Evolutionary conservation across 2,329 filamentous ascomycete species (phyloP), one percentile per base, ranked within the genome.

Genomic region (Trichocomaceae sp.): DNA sequence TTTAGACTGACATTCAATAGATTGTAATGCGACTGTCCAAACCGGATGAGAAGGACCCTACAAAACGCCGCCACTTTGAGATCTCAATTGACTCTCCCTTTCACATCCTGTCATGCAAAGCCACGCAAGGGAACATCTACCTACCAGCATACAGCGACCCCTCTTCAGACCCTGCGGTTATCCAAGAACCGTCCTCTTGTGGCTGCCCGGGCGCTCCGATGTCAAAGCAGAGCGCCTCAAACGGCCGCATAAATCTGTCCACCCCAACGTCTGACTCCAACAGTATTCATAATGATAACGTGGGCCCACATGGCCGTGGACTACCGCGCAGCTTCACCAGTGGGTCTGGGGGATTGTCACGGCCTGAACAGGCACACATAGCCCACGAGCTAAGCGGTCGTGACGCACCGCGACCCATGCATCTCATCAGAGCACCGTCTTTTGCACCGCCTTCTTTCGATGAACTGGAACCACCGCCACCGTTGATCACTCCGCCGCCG

Each of bases 21-120:
- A 90, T 96, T 65, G 90, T 96, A 58, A 88, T 96, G 83, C 86
- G 91, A 51, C 85, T 96, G 47, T 96, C 90, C 29, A 90, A 89
- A 63, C 77, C 87, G 13, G 91, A 96, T 63, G 81, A 85, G 39
- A 83, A 85, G 10, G 88, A 95, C 63, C 84, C 90, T 0, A 78
- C 77, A 1, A 91, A 91, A 66, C 83, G 90, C 59, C 83, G 90
- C 33, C 91, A 96, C 67, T 96, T 95, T 62, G 91, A 96, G 70
- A 96, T 96, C 64, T 95, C 90, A 61, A 96, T 96, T 63, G 91
- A 96, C 72, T 96, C 90, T 1, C 91, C 91, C 0, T 92, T 96
- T 67, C 92, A 92, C 58, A 89, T 96, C 46, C 85, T 96, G 47
- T 92, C 91, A 59, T 96, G 91, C 74, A 88, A 88, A 59, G 90